A percentile compares a stretch with the other conserved stretches of the same genome.
Conservation (phyloP, 2,329 filamentous ascomycete species). For the Thelonectria olida region DNA sequence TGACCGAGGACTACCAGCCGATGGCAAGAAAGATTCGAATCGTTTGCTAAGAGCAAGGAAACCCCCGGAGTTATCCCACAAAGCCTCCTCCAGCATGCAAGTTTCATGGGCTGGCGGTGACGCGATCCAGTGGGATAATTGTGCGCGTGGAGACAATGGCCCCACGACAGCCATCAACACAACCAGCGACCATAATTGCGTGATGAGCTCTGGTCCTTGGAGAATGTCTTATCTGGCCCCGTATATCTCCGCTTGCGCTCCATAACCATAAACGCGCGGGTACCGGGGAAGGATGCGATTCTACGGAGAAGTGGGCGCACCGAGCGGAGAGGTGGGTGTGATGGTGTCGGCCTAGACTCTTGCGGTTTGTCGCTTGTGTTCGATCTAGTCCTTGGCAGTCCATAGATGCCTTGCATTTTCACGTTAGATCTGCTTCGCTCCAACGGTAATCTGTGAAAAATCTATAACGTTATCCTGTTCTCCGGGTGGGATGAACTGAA, state of each 20-base stretch:
- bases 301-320: constrained; percentile 4
- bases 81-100: not conserved
- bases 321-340: not conserved
- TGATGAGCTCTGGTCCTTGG: constrained; percentile 6
- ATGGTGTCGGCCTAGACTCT: not conserved
- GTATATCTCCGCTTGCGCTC: not conserved
- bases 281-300: constrained; percentile 1
- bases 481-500: not conserved
- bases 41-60: too few relatives aligned
- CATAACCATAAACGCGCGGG: not conserved
- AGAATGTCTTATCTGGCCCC: not conserved
- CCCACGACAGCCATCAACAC: constrained; percentile 14
- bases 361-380: not conserved
- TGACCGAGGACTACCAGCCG: not conserved
- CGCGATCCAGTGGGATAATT: constrained; percentile 32
- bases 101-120: constrained; percentile 26
- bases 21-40: not conserved
- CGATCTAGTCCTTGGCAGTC: not conserved
- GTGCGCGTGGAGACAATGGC: constrained; percentile 5
- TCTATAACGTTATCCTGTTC: not conserved
- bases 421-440: not conserved
- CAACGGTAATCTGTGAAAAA: not conserved
- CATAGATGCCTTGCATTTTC: not conserved
- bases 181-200: constrained; percentile 23
- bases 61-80: constrained; percentile 16